Base-by-base conservation (phyloP, 2,329 filamentous ascomycete species). In the Clonostachys rosea region DNA sequence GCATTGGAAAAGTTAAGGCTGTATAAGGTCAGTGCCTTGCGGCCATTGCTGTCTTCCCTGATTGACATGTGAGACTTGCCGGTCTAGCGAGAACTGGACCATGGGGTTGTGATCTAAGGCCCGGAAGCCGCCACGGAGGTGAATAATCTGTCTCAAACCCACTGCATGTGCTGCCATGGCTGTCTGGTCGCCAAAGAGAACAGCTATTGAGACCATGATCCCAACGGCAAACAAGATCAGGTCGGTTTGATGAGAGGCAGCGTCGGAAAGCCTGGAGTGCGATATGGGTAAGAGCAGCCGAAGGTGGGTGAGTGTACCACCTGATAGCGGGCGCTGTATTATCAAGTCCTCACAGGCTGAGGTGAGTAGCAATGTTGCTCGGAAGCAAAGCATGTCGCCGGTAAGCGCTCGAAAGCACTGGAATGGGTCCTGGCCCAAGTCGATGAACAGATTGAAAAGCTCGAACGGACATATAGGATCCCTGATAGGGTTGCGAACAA, bases 391-490 rank as follows among this genome's bases (percentile, higher is more conserved):
- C 34, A 42, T 40, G 34, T 47, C 45, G 6, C 30, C n/a, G 16
- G 17, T 24, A 17, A 43, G 39, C 17, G 30, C 13, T 13, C 13
- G 7, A 12, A 40, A 17, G 14, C 40, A 30, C 30, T 17, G 41
- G n/a, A 36, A 16, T 14, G 34, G 17, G 13, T 42, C 40, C 7
- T 39, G 18, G 17, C 41, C 39, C 13, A 42, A 34, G 17, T 47
- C 40, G 24, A 47, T 34, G 14, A 30, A 11, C n/a, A 47, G 34
- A 17, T 34, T 34, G 33, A 47, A 42, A n/a, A 42, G 45, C 18
- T 42, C 42, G 33, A 42, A 47, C n/a, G 45, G 45, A 30, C 36
- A 43, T 17, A 47, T 17, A 6, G 45, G 39, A 36, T 47, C 45
- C 16, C 45, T 30, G 14, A 47, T 36, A 18, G 45, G 45, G 24